A percentile compares a stretch with the other conserved stretches of the same genome.
These are phyloP conservation scores for Polyplosphaeria fusca DNA, from an alignment of 495 filamentous ascomycete genomes.

Conservation along the genomic window DNA sequence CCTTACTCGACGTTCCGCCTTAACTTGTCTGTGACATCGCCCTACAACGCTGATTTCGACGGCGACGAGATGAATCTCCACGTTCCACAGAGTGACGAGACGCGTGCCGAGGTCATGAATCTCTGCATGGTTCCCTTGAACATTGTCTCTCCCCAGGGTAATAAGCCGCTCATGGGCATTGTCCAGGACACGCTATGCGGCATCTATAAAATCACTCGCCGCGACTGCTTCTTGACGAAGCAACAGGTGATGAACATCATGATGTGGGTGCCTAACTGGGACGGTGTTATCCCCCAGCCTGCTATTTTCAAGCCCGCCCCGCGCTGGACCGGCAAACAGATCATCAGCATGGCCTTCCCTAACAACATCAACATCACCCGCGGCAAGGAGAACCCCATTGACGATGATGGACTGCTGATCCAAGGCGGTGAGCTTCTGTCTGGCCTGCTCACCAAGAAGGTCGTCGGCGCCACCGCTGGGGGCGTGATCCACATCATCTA, in stretches of 20 bases:
- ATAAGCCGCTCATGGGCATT: conserved; percentile 98
- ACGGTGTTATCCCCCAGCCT: conserved; percentile 86
- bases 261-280: conserved; percentile 96
- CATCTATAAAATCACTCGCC: conserved; percentile 91
- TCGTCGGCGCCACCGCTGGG: conserved; percentile 77
- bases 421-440: conserved; percentile 86
- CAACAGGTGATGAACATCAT: conserved; percentile 93
- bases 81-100: conserved; percentile 95
- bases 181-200: conserved; percentile 96
- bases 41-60: conserved; percentile 99
- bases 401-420: conserved; percentile 78
- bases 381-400: conserved; percentile 54
- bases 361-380: conserved; percentile 77
- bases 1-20: conserved; percentile 97
- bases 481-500: conserved; percentile 95
- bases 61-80: conserved; percentile 99
- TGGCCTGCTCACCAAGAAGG: conserved; percentile 88
- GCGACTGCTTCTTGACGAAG: conserved; percentile 85
- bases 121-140: conserved; percentile 95
- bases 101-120: conserved; percentile 85
- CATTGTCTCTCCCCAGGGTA: conserved; percentile 96
- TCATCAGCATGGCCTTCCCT: conserved; percentile 89
- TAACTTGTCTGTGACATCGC: conserved; percentile 94
- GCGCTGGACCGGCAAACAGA: conserved; percentile 98
- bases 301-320: conserved; percentile 88